These are phyloP conservation scores for Pecoramyces ruminantium DNA, from an alignment of 192 early-diverging fungal genomes.

Conservation along the genomic window DNA sequence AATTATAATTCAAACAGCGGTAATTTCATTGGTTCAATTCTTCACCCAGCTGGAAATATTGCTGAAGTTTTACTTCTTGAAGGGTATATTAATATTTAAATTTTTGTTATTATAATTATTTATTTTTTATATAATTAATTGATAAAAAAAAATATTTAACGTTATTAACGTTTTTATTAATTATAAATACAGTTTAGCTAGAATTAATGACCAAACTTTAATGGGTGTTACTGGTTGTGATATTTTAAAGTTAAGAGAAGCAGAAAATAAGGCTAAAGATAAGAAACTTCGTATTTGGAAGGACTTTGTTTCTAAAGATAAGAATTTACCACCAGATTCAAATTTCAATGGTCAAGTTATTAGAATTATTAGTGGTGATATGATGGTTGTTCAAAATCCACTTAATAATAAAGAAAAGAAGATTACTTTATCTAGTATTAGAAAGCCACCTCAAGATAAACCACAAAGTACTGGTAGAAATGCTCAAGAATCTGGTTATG, in stretches of 20 bases:
- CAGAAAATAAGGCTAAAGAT: conserved; percentile 61
- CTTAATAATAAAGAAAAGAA: conserved; percentile 27
- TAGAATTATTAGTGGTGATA: conserved; percentile 36
- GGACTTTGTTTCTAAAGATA: conserved; percentile 28
- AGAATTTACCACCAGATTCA: conserved; percentile 11
- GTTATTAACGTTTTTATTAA: no score
- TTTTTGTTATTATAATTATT: no score
- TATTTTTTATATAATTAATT: no score
- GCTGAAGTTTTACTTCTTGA: conserved; percentile 63
- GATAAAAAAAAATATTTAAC: no score
- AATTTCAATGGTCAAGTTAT: conserved; percentile 31
- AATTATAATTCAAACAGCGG: conserved; percentile 44
- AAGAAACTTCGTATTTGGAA: conserved; percentile 79
- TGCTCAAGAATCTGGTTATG: not conserved
- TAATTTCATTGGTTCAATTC: conserved; percentile 58
- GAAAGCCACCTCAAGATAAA: conserved; percentile 19
- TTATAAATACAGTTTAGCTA: conserved; percentile 31
- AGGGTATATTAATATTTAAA: no score
- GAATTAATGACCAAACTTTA: conserved; percentile 73
- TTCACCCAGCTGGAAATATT: conserved; percentile 81
- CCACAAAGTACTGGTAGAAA: not conserved
- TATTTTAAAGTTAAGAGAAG: conserved; percentile 43
- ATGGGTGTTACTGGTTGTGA: conserved; percentile 54
- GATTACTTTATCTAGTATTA: conserved; percentile 38
- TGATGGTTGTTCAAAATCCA: conserved; percentile 18